Percentiles rank a stretch among this genome's conserved stretches.
Evolutionary conservation across 352 stramenopile genomes (phyloP).

Genomic region (Globisporangium sylvaticum): DNA sequence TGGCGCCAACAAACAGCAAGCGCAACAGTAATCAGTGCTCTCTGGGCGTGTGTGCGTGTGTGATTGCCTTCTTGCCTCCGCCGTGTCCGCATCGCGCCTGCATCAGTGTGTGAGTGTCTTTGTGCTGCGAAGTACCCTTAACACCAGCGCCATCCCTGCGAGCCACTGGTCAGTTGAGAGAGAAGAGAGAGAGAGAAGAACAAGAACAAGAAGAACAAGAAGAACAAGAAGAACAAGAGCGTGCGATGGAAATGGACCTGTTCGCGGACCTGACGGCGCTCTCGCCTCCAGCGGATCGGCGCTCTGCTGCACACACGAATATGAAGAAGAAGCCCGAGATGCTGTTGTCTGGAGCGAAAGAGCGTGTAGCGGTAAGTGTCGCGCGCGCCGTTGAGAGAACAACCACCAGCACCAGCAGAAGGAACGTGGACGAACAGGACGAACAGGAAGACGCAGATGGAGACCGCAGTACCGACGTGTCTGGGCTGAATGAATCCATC

Average conservation of each 20-base stretch:
- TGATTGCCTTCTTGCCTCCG: neutral
- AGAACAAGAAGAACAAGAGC: neutral
- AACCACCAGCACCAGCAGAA: neutral
- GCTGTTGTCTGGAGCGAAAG: neutral
- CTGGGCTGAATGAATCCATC: neutral
- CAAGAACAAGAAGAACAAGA: neutral
- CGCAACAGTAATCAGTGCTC: neutral
- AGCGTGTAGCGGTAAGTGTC: neutral
- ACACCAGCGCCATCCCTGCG: neutral
- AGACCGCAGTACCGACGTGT: constrained; percentile 1
- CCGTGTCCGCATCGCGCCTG: neutral
- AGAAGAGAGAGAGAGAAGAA: neutral
- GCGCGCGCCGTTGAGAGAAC: neutral
- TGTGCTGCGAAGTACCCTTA: neutral
- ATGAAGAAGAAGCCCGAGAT: neutral
- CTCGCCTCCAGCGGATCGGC: neutral
- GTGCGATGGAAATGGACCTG: constrained; percentile 7
- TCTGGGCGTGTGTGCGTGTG: neutral
- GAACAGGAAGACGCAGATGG: neutral
- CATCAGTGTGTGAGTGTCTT: neutral
- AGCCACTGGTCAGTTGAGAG: neutral
- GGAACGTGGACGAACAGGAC: neutral
- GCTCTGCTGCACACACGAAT: neutral
- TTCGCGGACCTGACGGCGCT: constrained; percentile 15
- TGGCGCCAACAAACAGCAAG: neutral